Conservation (phyloP, 345 rosid genomes). For the Camelina laxa region DNA sequence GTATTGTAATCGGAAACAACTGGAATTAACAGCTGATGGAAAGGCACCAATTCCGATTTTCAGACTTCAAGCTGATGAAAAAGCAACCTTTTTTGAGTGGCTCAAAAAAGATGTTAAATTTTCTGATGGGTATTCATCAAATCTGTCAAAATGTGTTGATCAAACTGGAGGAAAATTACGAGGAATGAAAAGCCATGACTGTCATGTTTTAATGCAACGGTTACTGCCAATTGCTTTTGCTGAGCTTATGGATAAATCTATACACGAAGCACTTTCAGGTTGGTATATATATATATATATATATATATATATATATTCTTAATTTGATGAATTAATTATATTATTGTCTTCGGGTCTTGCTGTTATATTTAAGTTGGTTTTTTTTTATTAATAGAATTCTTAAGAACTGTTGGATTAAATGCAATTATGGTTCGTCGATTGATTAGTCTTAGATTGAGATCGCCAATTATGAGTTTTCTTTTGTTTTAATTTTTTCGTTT, state of each 20-base stretch:
- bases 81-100: not conserved
- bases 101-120: constrained; percentile 15
- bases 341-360: too few relatives aligned
- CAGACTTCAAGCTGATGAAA: not conserved
- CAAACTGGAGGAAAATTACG: not conserved
- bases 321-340: not conserved
- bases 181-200: constrained; percentile 18
- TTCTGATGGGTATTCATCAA: constrained; percentile 9
- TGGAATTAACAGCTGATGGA: constrained; percentile 6
- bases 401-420: too few relatives aligned
- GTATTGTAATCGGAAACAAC: not conserved
- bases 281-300: not conserved
- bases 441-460: too few relatives aligned
- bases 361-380: too few relatives aligned
- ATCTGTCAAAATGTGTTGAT: constrained; percentile 8
- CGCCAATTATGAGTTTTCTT: too few relatives aligned
- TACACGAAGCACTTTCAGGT: not conserved
- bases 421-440: too few relatives aligned
- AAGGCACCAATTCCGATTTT: constrained; percentile 7
- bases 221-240: not conserved
- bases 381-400: too few relatives aligned
- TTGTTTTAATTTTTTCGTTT: too few relatives aligned
- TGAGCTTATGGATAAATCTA: not conserved
- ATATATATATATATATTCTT: too few relatives aligned
- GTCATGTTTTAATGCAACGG: not conserved